Evolutionary conservation across 2,329 filamentous ascomycete species (phyloP).

Genomic region (Talaromyces pinophilus): DNA sequence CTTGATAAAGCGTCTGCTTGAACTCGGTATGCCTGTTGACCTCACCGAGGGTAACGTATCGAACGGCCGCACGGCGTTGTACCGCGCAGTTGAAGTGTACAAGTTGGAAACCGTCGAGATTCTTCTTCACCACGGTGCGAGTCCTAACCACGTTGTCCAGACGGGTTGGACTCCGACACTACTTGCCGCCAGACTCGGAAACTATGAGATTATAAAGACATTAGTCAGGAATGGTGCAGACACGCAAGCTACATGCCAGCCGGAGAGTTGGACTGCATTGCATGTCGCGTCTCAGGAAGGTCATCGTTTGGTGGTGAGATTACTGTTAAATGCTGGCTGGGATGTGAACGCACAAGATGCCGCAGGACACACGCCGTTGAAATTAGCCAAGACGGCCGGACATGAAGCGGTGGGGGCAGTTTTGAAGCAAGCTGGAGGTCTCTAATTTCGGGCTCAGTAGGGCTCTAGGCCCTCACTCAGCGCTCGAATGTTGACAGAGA

Average conservation of each 20-base stretch:
- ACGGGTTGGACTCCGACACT: background rate
- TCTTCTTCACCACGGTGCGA: conserved; percentile 5
- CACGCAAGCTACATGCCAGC: background rate
- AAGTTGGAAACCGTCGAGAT: background rate
- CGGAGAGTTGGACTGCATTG: conserved; percentile 8
- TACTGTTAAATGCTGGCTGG: conserved; percentile 3
- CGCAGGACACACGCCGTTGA: background rate
- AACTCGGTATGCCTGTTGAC: conserved; percentile 12
- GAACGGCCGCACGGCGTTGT: background rate
- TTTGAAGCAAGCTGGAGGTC: background rate
- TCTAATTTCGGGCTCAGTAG: background rate
- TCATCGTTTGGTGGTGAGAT: conserved; percentile 9
- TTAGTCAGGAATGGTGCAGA: background rate
- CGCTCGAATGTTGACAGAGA: background rate
- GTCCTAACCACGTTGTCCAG: conserved; percentile 1
- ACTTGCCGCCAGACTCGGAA: background rate
- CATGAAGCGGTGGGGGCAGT: conserved; percentile 6
- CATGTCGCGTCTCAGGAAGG: background rate
- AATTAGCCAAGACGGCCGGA: background rate
- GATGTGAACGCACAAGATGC: background rate
- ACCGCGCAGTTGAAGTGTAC: background rate
- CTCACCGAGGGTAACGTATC: background rate
- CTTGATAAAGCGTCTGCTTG: background rate
- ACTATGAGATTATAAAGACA: conserved; percentile 2
- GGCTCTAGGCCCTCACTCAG: background rate